A percentile compares a stretch with the other conserved stretches of the same genome.
Evolutionary conservation across 2,329 filamentous ascomycete species (phyloP).

Genomic region (Pseudogymnoascus sp.): DNA sequence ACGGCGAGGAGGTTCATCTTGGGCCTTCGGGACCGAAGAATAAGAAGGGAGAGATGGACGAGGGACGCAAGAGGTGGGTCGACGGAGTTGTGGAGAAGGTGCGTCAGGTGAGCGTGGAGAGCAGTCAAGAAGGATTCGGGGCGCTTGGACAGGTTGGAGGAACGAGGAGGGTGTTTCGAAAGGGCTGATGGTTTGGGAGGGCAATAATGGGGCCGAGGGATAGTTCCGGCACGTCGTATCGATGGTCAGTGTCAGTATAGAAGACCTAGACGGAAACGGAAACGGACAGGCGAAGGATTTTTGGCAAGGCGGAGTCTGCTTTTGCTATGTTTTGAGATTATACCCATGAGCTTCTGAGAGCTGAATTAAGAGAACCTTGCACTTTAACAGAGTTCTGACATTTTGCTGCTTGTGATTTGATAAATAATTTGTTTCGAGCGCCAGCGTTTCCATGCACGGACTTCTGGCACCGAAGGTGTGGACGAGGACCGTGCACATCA

Average conservation of each 20-base stretch:
- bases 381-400: neutral
- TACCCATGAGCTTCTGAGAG: conserved; percentile 5
- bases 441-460: neutral
- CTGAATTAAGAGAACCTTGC: conserved; percentile 10
- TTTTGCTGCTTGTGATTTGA: neutral
- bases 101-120: conserved; percentile 60
- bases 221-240: neutral
- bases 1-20: conserved; percentile 52
- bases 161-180: conserved; percentile 65
- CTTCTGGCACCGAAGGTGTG: neutral
- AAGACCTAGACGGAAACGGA: neutral
- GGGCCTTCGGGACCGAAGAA: conserved; percentile 66
- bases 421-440: neutral
- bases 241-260: neutral
- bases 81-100: conserved; percentile 79
- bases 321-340: conserved; percentile 11
- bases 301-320: conserved; percentile 5
- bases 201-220: neutral
- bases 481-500: neutral
- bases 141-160: conserved; percentile 66
- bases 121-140: conserved; percentile 48
- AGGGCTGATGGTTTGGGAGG: conserved; percentile 22
- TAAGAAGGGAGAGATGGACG: conserved; percentile 60
- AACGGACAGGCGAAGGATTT: neutral
- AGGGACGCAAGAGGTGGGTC: conserved; percentile 73